These are phyloP conservation scores for Podila clonocystis DNA, from an alignment of 192 early-diverging fungal species.

Conservation along the genomic window DNA sequence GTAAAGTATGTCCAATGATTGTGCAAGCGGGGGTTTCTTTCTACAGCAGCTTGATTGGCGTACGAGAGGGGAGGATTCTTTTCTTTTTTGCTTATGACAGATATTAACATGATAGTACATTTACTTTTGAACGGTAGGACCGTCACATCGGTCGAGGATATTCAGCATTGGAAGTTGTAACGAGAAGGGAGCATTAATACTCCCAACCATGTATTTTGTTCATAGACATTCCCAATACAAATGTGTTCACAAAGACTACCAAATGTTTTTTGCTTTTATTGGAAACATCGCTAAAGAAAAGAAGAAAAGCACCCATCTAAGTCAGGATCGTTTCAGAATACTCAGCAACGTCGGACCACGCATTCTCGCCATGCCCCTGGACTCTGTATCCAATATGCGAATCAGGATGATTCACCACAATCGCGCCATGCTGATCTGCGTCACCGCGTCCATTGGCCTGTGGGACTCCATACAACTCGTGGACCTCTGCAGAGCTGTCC, in stretches of 20 bases:
- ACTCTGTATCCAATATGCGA: constrained; percentile 33
- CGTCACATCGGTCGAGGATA: constrained; percentile 43
- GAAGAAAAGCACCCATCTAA: no score
- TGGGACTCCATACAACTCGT: constrained; percentile 30
- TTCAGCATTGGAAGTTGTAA: constrained; percentile 43
- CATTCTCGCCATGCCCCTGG: constrained; percentile 8
- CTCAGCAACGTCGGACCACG: constrained; percentile 26
- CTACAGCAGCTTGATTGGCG: not conserved
- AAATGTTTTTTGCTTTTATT: no score
- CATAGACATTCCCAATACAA: no score
- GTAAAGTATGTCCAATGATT: not conserved
- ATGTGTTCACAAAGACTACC: no score
- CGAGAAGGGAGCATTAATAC: not conserved
- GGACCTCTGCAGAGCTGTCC: constrained; percentile 16
- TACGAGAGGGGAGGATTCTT: no score
- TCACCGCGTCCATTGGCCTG: constrained; percentile 10
- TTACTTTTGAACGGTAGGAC: constrained; percentile 9
- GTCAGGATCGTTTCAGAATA: constrained; percentile 25
- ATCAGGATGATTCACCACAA: constrained; percentile 37
- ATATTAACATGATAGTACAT: not conserved
- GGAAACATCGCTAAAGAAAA: no score
- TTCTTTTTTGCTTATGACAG: not conserved
- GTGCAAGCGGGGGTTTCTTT: no score
- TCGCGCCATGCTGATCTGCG: not conserved
- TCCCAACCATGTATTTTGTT: no score